phyloP scores from a whole-genome alignment of 441 rosid genomes.

The Capsella rubella region DNA sequence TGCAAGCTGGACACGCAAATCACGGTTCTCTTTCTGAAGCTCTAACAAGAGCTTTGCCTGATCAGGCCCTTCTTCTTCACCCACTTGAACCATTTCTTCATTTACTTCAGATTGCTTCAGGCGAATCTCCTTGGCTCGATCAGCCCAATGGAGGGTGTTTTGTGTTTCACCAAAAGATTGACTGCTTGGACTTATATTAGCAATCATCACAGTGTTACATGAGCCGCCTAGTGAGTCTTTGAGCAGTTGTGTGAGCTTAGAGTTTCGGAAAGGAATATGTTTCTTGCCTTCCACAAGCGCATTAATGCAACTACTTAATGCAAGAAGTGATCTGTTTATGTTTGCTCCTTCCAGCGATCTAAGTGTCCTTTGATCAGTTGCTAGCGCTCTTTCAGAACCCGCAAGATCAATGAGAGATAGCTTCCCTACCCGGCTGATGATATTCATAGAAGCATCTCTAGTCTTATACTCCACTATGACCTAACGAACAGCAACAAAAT shows the following conservation, averaged over 20 bases:
- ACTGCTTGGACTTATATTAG: conserved; percentile 93
- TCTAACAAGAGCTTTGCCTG: conserved; percentile 78
- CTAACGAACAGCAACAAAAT: conserved; percentile 45
- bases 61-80: conserved; percentile 61
- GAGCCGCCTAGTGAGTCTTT: conserved; percentile 92
- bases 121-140: conserved; percentile 89
- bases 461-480: conserved; percentile 79
- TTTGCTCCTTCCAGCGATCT: conserved; percentile 95
- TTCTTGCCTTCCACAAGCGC: conserved; percentile 96
- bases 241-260: conserved; percentile 94
- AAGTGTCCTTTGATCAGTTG: conserved; percentile 91
- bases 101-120: conserved; percentile 65
- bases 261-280: conserved; percentile 91
- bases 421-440: conserved; percentile 73
- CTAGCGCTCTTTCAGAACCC: conserved; percentile 95
- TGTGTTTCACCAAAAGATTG: conserved; percentile 91
- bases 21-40: conserved; percentile 87
- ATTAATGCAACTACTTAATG: conserved; percentile 93
- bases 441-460: conserved; percentile 71
- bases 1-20: conserved; percentile 73
- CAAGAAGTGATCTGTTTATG: conserved; percentile 91
- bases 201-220: conserved; percentile 95
- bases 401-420: conserved; percentile 95
- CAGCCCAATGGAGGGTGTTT: conserved; percentile 97
- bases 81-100: conserved; percentile 57